Evolutionary conservation across 2,329 filamentous ascomycete species (phyloP).

Genomic region (Thelonectria discophora): DNA sequence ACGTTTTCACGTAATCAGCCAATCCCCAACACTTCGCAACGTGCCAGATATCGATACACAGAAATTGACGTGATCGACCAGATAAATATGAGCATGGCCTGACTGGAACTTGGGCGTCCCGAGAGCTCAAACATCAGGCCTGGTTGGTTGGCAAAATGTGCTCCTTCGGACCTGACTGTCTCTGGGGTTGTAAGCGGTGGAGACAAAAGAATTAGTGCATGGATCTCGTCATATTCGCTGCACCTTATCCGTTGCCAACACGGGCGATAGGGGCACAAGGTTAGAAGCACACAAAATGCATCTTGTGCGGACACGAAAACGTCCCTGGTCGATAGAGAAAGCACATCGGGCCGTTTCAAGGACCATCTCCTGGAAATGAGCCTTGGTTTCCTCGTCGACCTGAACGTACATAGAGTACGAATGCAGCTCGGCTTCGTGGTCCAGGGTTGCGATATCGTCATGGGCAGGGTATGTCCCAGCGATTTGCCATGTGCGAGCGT

Average conservation of each 20-base stretch:
- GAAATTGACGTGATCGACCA: conserved; percentile 17
- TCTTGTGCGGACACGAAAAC: neutral
- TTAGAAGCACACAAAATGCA: conserved; percentile 16
- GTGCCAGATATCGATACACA: conserved; percentile 27
- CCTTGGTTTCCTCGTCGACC: neutral
- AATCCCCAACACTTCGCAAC: conserved; percentile 19
- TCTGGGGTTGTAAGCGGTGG: conserved; percentile 29
- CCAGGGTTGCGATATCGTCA: conserved; percentile 18
- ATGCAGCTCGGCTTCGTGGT: conserved; percentile 1
- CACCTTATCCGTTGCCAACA: conserved; percentile 24
- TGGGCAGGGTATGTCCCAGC: conserved; percentile 27
- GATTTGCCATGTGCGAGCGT: conserved; percentile 26
- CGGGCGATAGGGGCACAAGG: conserved; percentile 22
- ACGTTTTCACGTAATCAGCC: neutral
- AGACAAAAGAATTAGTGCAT: conserved; percentile 30
- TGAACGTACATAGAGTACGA: neutral
- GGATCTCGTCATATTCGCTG: conserved; percentile 41
- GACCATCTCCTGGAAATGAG: neutral
- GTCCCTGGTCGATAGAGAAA: neutral
- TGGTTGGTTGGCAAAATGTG: conserved; percentile 17
- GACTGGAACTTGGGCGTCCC: conserved; percentile 6
- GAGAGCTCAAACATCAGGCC: conserved; percentile 13
- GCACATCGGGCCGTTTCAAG: conserved; percentile 5
- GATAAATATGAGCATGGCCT: conserved; percentile 29
- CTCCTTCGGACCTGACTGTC: conserved; percentile 7